Conservation (phyloP, 495 filamentous ascomycete genomes). For the Annulohypoxylon nitens region DNA sequence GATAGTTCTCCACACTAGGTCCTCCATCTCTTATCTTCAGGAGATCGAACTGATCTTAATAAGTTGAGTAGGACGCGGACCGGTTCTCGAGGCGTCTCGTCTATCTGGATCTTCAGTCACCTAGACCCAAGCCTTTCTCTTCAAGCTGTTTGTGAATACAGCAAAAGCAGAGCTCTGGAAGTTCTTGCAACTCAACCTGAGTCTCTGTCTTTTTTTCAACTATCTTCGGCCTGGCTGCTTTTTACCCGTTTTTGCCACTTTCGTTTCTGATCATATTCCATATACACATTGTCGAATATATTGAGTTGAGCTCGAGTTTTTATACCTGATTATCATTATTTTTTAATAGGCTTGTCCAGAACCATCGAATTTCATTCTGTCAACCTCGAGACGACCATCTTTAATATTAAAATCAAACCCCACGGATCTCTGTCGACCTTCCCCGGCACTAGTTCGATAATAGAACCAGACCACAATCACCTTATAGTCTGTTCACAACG, state of each 20-base stretch:
- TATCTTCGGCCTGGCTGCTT: conserved; percentile 28
- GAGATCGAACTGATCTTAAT: conserved; percentile 34
- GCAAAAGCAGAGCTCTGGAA: conserved; percentile 66
- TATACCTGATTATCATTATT: conserved; percentile 30
- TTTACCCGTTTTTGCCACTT: conserved; percentile 25
- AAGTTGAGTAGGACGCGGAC: conserved; percentile 29
- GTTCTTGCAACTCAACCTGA: conserved; percentile 57
- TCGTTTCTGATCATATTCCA: conserved; percentile 34
- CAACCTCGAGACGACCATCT: not conserved
- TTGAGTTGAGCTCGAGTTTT: conserved; percentile 38
- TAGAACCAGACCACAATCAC: not conserved
- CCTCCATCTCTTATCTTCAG: conserved; percentile 39
- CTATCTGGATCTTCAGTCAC: conserved; percentile 58
- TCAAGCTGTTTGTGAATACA: conserved; percentile 47
- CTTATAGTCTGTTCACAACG: conserved; percentile 9
- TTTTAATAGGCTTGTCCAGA: conserved; percentile 35
- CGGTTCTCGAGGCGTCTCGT: conserved; percentile 31
- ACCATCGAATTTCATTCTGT: conserved; percentile 23
- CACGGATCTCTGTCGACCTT: not conserved
- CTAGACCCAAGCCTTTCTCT: conserved; percentile 55
- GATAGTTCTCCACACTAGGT: conserved; percentile 29
- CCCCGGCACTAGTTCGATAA: conserved; percentile 7
- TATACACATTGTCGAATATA: conserved; percentile 27
- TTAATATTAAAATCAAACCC: conserved; percentile 9
- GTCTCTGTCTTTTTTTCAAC: conserved; percentile 35